Percentiles rank a stretch among this genome's conserved stretches.
Conservation (phyloP, 2,329 filamentous ascomycete species). For the Phialophora macrospora region DNA sequence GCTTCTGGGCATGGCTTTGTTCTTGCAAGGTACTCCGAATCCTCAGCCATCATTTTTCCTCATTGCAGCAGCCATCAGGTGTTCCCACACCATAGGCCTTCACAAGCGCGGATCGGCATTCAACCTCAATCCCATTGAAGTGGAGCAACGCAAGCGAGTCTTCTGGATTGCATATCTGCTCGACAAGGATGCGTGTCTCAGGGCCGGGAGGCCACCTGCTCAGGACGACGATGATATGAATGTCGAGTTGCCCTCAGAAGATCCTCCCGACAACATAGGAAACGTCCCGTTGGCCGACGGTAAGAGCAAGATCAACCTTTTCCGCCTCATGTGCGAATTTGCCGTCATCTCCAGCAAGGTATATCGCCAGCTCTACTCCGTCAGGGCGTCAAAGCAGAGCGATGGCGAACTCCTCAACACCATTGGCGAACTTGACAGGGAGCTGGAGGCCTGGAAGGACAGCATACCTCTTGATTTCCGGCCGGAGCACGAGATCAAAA, state of each 20-base stretch:
- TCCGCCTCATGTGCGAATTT: constrained; percentile 90
- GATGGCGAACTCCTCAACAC: constrained; percentile 93
- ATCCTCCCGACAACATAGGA: constrained; percentile 89
- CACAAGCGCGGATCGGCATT: constrained; percentile 93
- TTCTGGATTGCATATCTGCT: constrained; percentile 79
- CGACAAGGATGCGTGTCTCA: constrained; percentile 74
- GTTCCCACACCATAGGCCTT: constrained; percentile 91
- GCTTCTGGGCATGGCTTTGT: constrained; percentile 87
- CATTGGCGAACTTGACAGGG: constrained; percentile 89
- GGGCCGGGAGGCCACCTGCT: constrained; percentile 72
- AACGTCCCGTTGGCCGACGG: constrained; percentile 90
- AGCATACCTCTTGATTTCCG: constrained; percentile 92
- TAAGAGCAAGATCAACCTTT: constrained; percentile 91
- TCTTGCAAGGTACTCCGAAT: constrained; percentile 94
- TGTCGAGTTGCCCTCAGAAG: constrained; percentile 88
- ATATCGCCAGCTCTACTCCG: constrained; percentile 90
- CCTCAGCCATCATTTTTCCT: constrained; percentile 92
- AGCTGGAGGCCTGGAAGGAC: constrained; percentile 95
- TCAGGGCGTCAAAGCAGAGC: constrained; percentile 86
- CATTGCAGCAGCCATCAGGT: constrained; percentile 84
- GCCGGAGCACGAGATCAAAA: constrained; percentile 96
- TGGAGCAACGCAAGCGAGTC: constrained; percentile 82
- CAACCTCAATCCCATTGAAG: constrained; percentile 89
- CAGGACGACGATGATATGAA: constrained; percentile 89
- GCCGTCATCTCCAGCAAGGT: constrained; percentile 90